Conservation (phyloP, 257 asterid species). For the Ophiorrhiza pumila region DNA sequence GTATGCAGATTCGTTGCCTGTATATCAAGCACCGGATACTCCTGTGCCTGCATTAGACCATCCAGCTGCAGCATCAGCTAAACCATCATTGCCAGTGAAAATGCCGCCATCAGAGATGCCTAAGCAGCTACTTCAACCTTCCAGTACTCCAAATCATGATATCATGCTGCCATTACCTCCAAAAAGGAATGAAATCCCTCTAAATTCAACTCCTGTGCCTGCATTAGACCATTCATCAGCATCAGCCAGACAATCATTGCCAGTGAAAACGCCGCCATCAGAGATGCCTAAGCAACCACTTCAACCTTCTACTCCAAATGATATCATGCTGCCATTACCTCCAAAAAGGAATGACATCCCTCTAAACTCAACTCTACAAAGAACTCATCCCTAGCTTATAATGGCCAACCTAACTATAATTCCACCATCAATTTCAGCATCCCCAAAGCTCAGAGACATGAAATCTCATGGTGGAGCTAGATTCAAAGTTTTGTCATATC, state of each 20-base stretch:
- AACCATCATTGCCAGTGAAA: conserved; percentile 2
- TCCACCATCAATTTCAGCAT: neutral
- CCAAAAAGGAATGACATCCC: conserved; percentile 3
- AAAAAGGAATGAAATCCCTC: neutral
- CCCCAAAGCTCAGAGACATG: conserved; percentile 1
- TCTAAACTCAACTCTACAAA: neutral
- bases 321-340: conserved; percentile 12
- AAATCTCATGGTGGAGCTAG: conserved; percentile 3
- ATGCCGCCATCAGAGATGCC: conserved; percentile 27
- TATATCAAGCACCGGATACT: conserved; percentile 17
- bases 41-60: neutral
- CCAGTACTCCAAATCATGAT: conserved; percentile 22
- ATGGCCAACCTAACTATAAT: neutral
- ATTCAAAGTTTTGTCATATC: neutral
- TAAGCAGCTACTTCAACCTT: conserved; percentile 4
- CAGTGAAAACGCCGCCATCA: too few species aligned
- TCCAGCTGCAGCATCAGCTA: neutral
- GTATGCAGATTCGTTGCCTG: conserved; percentile 12
- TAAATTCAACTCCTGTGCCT: neutral
- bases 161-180: conserved; percentile 12
- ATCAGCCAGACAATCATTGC: neutral
- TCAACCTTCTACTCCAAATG: conserved; percentile 20
- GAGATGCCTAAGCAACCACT: too few species aligned
- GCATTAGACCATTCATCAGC: neutral
- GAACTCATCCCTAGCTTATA: neutral